These are phyloP conservation scores for Durusdinium trenchii DNA, from an alignment of 73 alveolate genomes.

Conservation along the genomic window DNA sequence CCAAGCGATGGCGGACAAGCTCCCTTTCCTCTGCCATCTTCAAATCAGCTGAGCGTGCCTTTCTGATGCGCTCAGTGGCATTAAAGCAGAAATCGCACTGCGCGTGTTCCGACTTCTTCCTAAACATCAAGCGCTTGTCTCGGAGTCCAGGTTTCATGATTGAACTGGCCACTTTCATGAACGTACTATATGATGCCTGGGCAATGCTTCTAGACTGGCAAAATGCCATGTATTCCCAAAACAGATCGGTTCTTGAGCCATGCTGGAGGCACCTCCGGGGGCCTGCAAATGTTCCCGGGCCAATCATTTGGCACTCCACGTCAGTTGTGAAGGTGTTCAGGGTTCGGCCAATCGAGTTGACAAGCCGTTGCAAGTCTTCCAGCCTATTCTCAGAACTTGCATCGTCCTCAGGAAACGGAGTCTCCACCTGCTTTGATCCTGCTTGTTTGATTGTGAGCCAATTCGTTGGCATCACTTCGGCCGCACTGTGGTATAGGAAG, in stretches of 20 bases:
- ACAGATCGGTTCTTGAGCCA: too few species aligned
- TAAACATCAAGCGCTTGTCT: too few species aligned
- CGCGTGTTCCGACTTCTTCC: too few species aligned
- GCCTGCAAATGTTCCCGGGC: not conserved
- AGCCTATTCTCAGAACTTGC: not conserved
- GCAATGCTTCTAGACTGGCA: too few species aligned
- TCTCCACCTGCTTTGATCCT: not conserved
- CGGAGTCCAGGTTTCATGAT: too few species aligned
- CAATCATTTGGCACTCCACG: not conserved
- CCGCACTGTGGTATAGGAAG: not conserved
- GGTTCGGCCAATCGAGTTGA: not conserved
- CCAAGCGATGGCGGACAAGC: not conserved
- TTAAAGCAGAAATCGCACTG: too few species aligned
- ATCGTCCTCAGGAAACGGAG: not conserved
- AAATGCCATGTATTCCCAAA: too few species aligned
- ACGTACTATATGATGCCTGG: too few species aligned
- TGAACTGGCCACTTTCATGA: too few species aligned
- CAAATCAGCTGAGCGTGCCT: too few species aligned
- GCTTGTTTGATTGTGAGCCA: not conserved
- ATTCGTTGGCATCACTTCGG: not conserved
- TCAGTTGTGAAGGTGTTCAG: not conserved
- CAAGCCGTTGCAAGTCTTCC: not conserved
- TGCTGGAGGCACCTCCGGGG: too few species aligned
- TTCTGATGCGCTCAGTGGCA: too few species aligned
- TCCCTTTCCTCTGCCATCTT: not conserved